Evolutionary conservation across 2,329 filamentous ascomycete genomes (phyloP).

Genomic region (Fusarium humuli): DNA sequence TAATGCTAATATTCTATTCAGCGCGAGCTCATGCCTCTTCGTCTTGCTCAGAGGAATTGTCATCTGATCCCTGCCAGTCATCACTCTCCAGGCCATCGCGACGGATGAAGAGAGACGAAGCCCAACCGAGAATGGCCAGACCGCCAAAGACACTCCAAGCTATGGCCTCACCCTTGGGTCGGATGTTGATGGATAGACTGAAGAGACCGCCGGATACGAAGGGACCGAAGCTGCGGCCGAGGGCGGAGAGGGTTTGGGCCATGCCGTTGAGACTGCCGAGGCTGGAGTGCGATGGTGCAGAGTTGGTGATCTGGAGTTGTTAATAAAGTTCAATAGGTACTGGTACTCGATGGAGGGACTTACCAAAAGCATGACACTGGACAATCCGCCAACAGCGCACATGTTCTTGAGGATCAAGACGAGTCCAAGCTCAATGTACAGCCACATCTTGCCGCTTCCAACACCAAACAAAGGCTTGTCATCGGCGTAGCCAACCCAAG

Average conservation of each 20-base stretch:
- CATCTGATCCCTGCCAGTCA: slow-evolving; percentile 58
- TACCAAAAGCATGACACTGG: slow-evolving; percentile 88
- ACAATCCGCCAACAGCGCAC: slow-evolving; percentile 87
- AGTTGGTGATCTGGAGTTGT: slow-evolving; percentile 83
- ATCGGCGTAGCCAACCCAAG: slow-evolving; percentile 84
- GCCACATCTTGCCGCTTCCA: slow-evolving; percentile 72
- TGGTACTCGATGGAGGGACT: slow-evolving; percentile 43
- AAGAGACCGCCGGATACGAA: slow-evolving; percentile 90
- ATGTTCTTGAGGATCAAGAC: slow-evolving; percentile 91
- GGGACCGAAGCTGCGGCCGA: slow-evolving; percentile 87
- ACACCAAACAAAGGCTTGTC: slow-evolving; percentile 66
- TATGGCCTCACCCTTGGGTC: slow-evolving; percentile 84
- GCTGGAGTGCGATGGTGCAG: slow-evolving; percentile 84
- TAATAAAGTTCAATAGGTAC: neutral
- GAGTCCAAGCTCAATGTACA: slow-evolving; percentile 84
- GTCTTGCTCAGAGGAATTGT: slow-evolving; percentile 12
- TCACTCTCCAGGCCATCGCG: slow-evolving; percentile 71
- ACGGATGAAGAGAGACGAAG: slow-evolving; percentile 81
- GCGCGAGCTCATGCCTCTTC: slow-evolving; percentile 11
- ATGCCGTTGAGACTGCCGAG: slow-evolving; percentile 93
- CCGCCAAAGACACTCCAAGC: slow-evolving; percentile 91
- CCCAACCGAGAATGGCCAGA: slow-evolving; percentile 82
- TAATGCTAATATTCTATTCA: slow-evolving; percentile 3
- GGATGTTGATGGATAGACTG: slow-evolving; percentile 77
- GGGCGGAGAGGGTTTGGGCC: slow-evolving; percentile 92